These are phyloP conservation scores for Athelia psychrophila DNA, from an alignment of 1,284 basidiomycete species.

Conservation along the genomic window DNA sequence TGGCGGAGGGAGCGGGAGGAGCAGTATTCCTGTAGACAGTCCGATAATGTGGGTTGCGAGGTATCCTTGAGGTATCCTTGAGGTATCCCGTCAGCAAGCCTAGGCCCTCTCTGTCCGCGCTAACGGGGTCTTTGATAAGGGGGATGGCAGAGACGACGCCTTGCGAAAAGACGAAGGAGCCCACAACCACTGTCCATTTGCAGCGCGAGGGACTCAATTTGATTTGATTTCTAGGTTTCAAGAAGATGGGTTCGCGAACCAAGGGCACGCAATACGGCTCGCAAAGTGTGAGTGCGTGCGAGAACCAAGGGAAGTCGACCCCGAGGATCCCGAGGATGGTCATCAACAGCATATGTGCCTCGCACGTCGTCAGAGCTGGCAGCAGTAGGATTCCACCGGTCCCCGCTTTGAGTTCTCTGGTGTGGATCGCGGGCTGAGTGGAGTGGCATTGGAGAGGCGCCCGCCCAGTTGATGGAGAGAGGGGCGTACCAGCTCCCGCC, in stretches of 20 bases:
- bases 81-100: constrained; percentile 66
- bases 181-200: constrained; percentile 98
- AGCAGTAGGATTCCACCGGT: too few species aligned
- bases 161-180: constrained; percentile 94
- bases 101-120: constrained; percentile 92
- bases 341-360: constrained; percentile 95
- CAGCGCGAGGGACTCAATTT: too few species aligned
- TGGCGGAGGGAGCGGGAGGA: constrained; percentile 76
- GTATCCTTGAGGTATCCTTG: too few species aligned
- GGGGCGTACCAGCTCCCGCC: constrained; percentile 42
- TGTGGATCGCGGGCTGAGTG: constrained; percentile 16
- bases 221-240: too few species aligned
- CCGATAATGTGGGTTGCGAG: constrained; percentile 88
- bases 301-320: constrained; percentile 94
- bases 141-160: constrained; percentile 89
- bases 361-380: constrained; percentile 83
- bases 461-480: too few species aligned
- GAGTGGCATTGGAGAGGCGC: constrained; percentile 38
- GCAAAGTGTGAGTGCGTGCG: constrained; percentile 86
- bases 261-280: constrained; percentile 93
- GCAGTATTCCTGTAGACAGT: constrained; percentile 75
- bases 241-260: constrained; percentile 43
- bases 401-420: constrained; percentile 11
- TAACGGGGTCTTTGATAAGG: constrained; percentile 57
- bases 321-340: constrained; percentile 91